A percentile compares a stretch with the other conserved stretches of the same genome.
phyloP scores from a whole-genome alignment of 129 eudicot species.

The Flaveria ramosissima region DNA sequence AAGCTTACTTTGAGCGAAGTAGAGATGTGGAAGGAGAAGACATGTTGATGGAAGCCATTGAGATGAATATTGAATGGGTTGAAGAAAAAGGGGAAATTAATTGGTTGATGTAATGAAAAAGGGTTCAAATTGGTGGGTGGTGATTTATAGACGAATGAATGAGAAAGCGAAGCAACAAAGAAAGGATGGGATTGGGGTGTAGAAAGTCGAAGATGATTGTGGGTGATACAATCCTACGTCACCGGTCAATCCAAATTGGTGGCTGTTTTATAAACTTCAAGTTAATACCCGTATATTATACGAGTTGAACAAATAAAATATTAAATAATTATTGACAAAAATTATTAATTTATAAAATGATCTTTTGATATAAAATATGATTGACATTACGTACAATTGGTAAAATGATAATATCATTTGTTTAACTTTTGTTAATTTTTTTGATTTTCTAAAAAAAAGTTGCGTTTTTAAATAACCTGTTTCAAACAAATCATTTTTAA shows the following conservation, averaged over 20 bases:
- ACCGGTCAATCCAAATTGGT: conserved; percentile 10
- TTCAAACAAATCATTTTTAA: too few species aligned
- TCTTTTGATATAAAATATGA: too few species aligned
- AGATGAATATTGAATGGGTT: not conserved
- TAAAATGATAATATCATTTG: too few species aligned
- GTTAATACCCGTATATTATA: too few species aligned
- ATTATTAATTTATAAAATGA: too few species aligned
- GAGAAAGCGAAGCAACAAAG: conserved; percentile 23
- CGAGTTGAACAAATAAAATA: too few species aligned
- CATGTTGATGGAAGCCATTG: conserved; percentile 62
- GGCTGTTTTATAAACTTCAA: too few species aligned
- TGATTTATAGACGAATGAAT: conserved; percentile 17
- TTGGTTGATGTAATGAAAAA: not conserved
- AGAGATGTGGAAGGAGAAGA: conserved; percentile 67
- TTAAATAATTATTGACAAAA: too few species aligned
- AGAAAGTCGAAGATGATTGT: conserved; percentile 19
- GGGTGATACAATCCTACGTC: conserved; percentile 32
- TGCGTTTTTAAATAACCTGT: too few species aligned
- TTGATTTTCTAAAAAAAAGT: too few species aligned
- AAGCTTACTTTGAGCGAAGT: conserved; percentile 54
- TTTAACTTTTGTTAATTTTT: too few species aligned
- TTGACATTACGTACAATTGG: too few species aligned
- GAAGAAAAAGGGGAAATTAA: not conserved
- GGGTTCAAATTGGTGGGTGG: conserved; percentile 26
- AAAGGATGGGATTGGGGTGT: conserved; percentile 27